These are phyloP conservation scores for Ulvella scutata DNA, from an alignment of 139 green algal genomes.

Conservation along the genomic window DNA sequence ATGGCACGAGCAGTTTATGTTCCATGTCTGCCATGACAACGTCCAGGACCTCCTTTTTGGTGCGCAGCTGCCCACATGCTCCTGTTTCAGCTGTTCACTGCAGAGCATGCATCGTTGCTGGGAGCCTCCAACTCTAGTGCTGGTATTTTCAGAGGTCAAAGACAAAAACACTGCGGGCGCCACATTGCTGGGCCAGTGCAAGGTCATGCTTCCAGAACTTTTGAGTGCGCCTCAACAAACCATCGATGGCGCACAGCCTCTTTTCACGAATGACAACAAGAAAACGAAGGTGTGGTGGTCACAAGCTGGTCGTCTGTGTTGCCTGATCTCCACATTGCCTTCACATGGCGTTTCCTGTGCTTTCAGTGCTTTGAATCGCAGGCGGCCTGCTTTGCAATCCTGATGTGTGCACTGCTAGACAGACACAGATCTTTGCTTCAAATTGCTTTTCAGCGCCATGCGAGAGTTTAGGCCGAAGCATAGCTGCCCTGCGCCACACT, in stretches of 20 bases:
- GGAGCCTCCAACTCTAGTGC: background rate
- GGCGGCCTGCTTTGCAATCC: no score
- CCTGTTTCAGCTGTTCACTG: background rate
- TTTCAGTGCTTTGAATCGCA: no score
- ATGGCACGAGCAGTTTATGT: background rate
- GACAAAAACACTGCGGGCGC: background rate
- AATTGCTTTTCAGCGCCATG: no score
- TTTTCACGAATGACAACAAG: background rate
- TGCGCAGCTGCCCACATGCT: background rate
- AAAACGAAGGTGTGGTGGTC: no score
- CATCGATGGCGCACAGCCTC: background rate
- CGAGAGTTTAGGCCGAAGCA: no score
- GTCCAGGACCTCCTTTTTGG: background rate
- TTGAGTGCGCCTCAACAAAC: background rate
- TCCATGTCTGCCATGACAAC: background rate
- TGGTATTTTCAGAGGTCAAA: background rate
- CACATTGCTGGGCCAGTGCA: background rate
- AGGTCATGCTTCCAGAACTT: background rate
- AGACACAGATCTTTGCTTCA: no score
- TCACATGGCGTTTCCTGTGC: no score
- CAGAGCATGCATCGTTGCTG: background rate
- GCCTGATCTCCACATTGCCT: no score
- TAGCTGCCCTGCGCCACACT: no score
- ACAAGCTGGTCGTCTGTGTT: no score
- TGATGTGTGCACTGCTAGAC: no score